These are phyloP conservation scores for Ustilago shanxiensis DNA, from an alignment of 1,284 basidiomycete genomes.

Conservation along the genomic window DNA sequence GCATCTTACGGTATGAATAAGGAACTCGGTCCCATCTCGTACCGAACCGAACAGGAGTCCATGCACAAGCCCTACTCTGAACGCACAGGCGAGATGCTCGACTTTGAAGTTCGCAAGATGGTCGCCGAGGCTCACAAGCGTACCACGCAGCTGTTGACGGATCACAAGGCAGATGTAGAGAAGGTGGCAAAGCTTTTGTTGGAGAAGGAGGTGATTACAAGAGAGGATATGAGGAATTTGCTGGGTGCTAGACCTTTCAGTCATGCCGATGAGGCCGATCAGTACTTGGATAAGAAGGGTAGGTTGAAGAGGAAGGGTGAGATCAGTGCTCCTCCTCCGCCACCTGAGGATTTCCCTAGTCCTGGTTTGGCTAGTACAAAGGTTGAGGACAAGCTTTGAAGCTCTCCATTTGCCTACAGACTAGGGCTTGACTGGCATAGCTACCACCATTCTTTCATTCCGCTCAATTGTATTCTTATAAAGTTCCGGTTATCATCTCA, in stretches of 20 bases:
- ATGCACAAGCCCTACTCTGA: slow-evolving; percentile 99
- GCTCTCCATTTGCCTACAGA: background rate
- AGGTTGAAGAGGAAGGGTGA: slow-evolving; percentile 61
- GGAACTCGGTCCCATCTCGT: slow-evolving; percentile 93
- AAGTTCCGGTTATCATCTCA: background rate
- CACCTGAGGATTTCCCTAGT: slow-evolving; percentile 55
- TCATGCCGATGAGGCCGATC: slow-evolving; percentile 75
- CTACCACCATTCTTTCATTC: slow-evolving; percentile 12
- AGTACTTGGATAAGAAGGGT: slow-evolving; percentile 68
- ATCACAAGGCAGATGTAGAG: slow-evolving; percentile 89
- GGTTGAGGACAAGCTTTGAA: slow-evolving; percentile 14
- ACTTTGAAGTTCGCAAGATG: slow-evolving; percentile 91
- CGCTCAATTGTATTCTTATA: slow-evolving; percentile 7
- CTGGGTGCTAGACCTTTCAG: slow-evolving; percentile 87
- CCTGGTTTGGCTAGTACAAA: slow-evolving; percentile 54
- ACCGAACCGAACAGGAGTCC: slow-evolving; percentile 86
- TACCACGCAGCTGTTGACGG: slow-evolving; percentile 83
- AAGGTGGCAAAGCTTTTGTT: slow-evolving; percentile 91
- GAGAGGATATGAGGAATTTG: slow-evolving; percentile 88
- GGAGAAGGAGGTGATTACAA: slow-evolving; percentile 93
- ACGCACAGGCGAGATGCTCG: slow-evolving; percentile 93
- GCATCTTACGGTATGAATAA: slow-evolving; percentile 85
- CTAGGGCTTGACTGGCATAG: background rate
- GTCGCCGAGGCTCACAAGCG: slow-evolving; percentile 87
- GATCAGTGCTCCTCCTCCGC: slow-evolving; percentile 63